These are phyloP conservation scores for Mucor irregularis DNA, from an alignment of 371 early-diverging fungal genomes.

Conservation along the genomic window DNA sequence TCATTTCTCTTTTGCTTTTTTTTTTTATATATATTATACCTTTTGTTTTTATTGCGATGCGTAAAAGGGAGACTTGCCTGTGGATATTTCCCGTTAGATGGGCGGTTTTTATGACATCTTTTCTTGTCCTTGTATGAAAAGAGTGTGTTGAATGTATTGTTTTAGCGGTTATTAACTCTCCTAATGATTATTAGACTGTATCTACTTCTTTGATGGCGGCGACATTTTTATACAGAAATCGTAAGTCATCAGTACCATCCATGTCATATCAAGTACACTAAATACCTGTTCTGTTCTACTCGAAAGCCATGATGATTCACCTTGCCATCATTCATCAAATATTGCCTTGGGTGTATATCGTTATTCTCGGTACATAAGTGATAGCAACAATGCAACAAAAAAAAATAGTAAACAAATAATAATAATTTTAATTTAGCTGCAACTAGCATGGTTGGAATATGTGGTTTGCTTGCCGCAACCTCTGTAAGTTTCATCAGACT, in stretches of 20 bases:
- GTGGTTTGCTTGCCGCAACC: slow-evolving; percentile 35
- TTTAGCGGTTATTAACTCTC: background rate
- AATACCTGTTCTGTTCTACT: background rate
- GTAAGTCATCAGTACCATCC: slow-evolving; percentile 26
- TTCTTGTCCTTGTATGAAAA: too few species aligned
- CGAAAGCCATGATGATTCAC: slow-evolving; percentile 50
- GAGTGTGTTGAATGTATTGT: background rate
- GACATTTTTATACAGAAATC: slow-evolving; percentile 43
- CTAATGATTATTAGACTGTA: background rate
- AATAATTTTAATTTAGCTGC: slow-evolving; percentile 20
- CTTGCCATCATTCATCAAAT: slow-evolving; percentile 30
- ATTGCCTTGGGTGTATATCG: slow-evolving; percentile 41
- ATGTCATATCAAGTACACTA: background rate
- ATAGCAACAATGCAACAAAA: background rate
- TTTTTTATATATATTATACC: too few species aligned
- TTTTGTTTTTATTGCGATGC: too few species aligned
- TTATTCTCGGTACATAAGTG: slow-evolving; percentile 27
- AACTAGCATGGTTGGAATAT: slow-evolving; percentile 35
- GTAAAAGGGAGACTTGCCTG: slow-evolving; percentile 10
- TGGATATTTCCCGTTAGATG: slow-evolving; percentile 13
- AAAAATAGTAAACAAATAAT: background rate
- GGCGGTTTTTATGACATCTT: slow-evolving; percentile 8
- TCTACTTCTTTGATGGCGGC: slow-evolving; percentile 22
- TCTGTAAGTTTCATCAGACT: slow-evolving; percentile 24
- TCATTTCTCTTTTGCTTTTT: too few species aligned